phyloP scores from a whole-genome alignment of 163 green algal species.

The Chlorella variabilis region DNA sequence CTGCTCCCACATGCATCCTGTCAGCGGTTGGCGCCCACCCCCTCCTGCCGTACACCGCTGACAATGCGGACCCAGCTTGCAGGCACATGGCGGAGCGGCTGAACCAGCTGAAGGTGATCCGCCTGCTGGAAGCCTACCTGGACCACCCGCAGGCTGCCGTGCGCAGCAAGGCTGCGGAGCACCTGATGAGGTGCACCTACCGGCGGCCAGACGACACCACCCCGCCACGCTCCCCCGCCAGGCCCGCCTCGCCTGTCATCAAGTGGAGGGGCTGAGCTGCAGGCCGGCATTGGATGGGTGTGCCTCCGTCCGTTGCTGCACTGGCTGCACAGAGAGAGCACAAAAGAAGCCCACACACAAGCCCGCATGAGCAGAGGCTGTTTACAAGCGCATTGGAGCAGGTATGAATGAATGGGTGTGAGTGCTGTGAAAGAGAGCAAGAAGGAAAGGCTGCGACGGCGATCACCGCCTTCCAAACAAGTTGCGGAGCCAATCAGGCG shows the following conservation, averaged over 20 bases:
- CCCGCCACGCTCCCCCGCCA: neutral
- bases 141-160: constrained; percentile 1
- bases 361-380: neutral
- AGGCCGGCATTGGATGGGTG: neutral
- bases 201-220: neutral
- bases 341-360: neutral
- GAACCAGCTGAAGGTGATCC: constrained; percentile 14
- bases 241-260: neutral
- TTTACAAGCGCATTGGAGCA: too few relatives aligned
- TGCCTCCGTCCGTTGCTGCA: too few relatives aligned
- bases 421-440: neutral
- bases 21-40: too few relatives aligned
- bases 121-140: constrained; percentile 20
- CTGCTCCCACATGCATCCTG: too few relatives aligned
- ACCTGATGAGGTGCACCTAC: constrained; percentile 14
- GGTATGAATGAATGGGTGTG: too few relatives aligned
- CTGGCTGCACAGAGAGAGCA: neutral
- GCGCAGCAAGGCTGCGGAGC: constrained; percentile 13
- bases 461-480: neutral
- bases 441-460: neutral
- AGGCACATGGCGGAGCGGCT: constrained; percentile 18
- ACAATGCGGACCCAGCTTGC: too few relatives aligned
- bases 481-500: constrained; percentile 3
- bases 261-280: constrained; percentile 8
- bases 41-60: neutral